A percentile compares a stretch with the other conserved stretches of the same genome.
Conservation (phyloP, 805 yeast species). For the Candida odintsovae region DNA sequence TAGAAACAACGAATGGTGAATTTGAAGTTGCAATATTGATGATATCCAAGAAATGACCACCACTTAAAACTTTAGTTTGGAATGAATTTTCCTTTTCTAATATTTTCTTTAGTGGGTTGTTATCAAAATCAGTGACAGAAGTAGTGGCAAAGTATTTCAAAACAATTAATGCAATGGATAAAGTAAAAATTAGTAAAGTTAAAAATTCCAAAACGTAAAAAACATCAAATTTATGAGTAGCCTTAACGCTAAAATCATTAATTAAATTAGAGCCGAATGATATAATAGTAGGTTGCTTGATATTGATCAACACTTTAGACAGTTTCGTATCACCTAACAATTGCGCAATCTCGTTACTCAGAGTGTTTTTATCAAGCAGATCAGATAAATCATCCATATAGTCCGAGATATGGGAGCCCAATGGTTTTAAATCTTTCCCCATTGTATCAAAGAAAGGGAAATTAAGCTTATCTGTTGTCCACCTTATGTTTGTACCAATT, state of each 20-base stretch:
- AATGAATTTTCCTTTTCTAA: slow-evolving; percentile 18
- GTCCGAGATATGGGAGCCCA: not conserved
- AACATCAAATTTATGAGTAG: slow-evolving; percentile 39
- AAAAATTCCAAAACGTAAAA: slow-evolving; percentile 52
- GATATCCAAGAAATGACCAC: slow-evolving; percentile 58
- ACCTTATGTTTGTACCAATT: slow-evolving; percentile 27
- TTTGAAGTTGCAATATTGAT: slow-evolving; percentile 53
- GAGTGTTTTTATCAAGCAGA: slow-evolving; percentile 14
- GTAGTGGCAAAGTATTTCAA: slow-evolving; percentile 33
- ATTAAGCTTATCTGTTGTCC: slow-evolving; percentile 25
- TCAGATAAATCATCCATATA: slow-evolving; percentile 5
- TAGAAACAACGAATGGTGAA: slow-evolving; percentile 58
- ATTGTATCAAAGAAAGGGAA: not conserved
- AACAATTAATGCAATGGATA: slow-evolving; percentile 41
- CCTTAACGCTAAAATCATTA: slow-evolving; percentile 15
- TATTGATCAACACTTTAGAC: slow-evolving; percentile 13
- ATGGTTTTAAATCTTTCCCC: not conserved
- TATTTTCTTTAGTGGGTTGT: slow-evolving; percentile 11
- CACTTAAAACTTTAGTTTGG: slow-evolving; percentile 38
- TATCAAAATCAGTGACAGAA: slow-evolving; percentile 14
- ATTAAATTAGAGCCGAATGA: slow-evolving; percentile 1
- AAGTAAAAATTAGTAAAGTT: slow-evolving; percentile 43
- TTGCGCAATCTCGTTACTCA: slow-evolving; percentile 15
- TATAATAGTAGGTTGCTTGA: slow-evolving; percentile 25
- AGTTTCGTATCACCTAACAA: slow-evolving; percentile 6